Evolutionary conservation across 257 asterid genomes (phyloP).

Genomic region (Datura wrightii): DNA sequence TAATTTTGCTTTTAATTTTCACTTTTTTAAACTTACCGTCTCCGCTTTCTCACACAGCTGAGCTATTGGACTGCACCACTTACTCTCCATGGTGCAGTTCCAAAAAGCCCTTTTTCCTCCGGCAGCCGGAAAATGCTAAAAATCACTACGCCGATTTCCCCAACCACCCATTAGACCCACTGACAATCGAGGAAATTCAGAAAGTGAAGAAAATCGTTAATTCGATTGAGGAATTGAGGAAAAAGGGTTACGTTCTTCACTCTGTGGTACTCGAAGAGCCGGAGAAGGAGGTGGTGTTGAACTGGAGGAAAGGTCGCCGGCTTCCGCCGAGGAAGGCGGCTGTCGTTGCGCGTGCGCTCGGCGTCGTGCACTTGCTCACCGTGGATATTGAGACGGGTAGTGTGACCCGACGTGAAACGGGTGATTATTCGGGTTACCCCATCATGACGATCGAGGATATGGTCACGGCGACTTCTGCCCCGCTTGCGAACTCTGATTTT

Average conservation of each 20-base stretch:
- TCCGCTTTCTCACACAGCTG: conserved; percentile 49
- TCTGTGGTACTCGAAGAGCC: conserved; percentile 83
- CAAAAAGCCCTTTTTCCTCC: conserved; percentile 53
- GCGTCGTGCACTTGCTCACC: conserved; percentile 59
- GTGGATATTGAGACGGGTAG: conserved; percentile 59
- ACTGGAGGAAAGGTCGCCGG: conserved; percentile 65
- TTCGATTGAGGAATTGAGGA: conserved; percentile 45
- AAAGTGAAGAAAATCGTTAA: conserved; percentile 46
- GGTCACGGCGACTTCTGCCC: conserved; percentile 74
- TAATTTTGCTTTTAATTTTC: conserved; percentile 57
- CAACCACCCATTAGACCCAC: conserved; percentile 91
- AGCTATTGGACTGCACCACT: conserved; percentile 51
- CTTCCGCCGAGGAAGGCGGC: conserved; percentile 75
- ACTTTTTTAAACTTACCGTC: conserved; percentile 57
- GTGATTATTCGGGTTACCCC: conserved; percentile 71
- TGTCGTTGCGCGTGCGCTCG: conserved; percentile 75
- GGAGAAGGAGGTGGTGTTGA: conserved; percentile 57
- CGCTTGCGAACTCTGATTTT: conserved; percentile 68
- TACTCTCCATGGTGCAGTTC: conserved; percentile 62
- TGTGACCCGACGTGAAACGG: conserved; percentile 53
- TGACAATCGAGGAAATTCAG: conserved; percentile 64
- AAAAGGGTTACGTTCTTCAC: conserved; percentile 66
- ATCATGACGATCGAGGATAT: conserved; percentile 89
- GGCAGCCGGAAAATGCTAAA: conserved; percentile 30
- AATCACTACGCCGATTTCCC: conserved; percentile 63